Conservation (phyloP, 2,329 filamentous ascomycete genomes). For the Fusarium miscanthi region DNA sequence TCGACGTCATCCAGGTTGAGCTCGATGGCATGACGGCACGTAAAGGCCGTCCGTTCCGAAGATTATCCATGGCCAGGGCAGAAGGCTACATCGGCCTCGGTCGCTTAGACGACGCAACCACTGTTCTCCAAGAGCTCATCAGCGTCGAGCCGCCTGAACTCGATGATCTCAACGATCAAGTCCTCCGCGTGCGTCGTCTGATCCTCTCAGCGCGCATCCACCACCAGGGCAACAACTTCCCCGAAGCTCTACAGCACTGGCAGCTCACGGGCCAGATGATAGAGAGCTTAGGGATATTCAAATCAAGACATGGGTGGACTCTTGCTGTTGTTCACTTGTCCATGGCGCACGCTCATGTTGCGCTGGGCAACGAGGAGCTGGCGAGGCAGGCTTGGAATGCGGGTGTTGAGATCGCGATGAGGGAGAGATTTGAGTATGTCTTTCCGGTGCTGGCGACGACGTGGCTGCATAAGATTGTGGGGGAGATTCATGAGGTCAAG, state of each 20-base stretch:
- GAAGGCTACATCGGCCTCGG: constrained; percentile 44
- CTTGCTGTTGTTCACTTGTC: constrained; percentile 46
- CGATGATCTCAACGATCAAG: constrained; percentile 49
- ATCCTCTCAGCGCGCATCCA: constrained; percentile 42
- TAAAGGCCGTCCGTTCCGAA: constrained; percentile 38
- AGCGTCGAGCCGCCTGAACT: constrained; percentile 37
- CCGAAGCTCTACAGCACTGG: constrained; percentile 40
- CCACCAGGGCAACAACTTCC: constrained; percentile 27
- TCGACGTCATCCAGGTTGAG: constrained; percentile 39
- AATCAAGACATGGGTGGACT: constrained; percentile 38
- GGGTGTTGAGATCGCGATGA: constrained; percentile 39
- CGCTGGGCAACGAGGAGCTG: constrained; percentile 19
- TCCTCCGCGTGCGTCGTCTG: constrained; percentile 47
- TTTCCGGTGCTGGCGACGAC: constrained; percentile 46
- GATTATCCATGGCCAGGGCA: constrained; percentile 41
- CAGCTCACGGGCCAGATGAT: constrained; percentile 30
- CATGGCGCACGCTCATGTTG: constrained; percentile 44
- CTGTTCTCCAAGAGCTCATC: constrained; percentile 24
- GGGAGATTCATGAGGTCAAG: constrained; percentile 38
- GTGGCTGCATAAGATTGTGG: constrained; percentile 46
- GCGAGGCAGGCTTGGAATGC: constrained; percentile 41
- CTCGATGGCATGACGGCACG: constrained; percentile 29
- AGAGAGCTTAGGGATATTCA: constrained; percentile 38
- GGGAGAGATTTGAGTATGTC: constrained; percentile 48
- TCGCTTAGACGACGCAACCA: constrained; percentile 17